Conservation (phyloP, 164 flowering plant genomes). For the Aristolochia californica region DNA sequence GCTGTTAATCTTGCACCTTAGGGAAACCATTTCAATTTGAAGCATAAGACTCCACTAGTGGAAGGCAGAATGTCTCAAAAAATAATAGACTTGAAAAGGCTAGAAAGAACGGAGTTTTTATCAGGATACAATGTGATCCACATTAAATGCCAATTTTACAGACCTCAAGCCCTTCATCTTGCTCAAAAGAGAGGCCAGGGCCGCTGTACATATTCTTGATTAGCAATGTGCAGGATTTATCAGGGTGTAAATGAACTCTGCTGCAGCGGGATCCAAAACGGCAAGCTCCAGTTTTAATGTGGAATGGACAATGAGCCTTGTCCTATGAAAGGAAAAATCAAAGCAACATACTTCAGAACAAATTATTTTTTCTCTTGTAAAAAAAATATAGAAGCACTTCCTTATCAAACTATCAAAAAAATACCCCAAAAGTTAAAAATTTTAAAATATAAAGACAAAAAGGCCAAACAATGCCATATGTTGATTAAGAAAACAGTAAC, state of each 20-base stretch:
- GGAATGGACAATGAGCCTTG: constrained; percentile 96
- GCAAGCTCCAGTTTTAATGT: constrained; percentile 90
- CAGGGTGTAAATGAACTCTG: constrained; percentile 94
- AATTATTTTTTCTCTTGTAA: not conserved
- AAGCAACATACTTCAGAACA: not conserved
- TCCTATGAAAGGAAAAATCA: constrained; percentile 39
- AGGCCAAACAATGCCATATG: too few relatives aligned
- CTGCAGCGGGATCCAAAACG: constrained; percentile 90
- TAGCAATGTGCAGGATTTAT: constrained; percentile 83
- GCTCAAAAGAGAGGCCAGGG: constrained; percentile 98
- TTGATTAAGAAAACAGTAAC: too few relatives aligned
- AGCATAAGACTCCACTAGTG: too few relatives aligned
- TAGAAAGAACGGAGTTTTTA: not conserved
- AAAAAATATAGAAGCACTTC: not conserved
- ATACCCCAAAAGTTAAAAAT: too few relatives aligned
- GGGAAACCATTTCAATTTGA: too few relatives aligned
- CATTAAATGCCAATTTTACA: constrained; percentile 44
- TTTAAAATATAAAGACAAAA: too few relatives aligned
- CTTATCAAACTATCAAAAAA: too few relatives aligned
- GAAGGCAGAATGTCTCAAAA: too few relatives aligned
- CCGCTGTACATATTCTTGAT: constrained; percentile 96
- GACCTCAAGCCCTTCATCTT: constrained; percentile 99
- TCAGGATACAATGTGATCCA: constrained; percentile 53
- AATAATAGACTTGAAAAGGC: not conserved
- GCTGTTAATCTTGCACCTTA: too few relatives aligned